phyloP scores from a whole-genome alignment of 371 early-diverging fungal species.

The Smittium culicis region DNA sequence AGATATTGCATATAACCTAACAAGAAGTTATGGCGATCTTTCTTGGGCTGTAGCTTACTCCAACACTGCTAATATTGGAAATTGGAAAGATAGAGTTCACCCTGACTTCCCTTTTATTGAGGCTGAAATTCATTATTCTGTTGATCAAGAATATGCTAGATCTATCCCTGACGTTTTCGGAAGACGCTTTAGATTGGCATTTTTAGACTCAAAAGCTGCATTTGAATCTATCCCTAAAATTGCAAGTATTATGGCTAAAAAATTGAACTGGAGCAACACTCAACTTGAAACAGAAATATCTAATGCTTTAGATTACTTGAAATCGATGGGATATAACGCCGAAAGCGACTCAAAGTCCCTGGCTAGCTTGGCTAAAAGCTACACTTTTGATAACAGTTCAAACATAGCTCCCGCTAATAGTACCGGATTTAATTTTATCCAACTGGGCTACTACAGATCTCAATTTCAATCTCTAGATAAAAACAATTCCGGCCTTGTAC shows the following conservation, averaged over 20 bases:
- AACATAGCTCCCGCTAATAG: background rate
- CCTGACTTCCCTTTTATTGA: constrained; percentile 84
- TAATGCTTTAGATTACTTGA: constrained; percentile 59
- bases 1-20: constrained; percentile 85
- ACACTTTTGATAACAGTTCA: background rate
- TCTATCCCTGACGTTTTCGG: constrained; percentile 90
- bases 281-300: constrained; percentile 53
- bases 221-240: constrained; percentile 71
- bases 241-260: constrained; percentile 82
- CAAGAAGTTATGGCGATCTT: constrained; percentile 87
- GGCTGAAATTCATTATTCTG: constrained; percentile 90
- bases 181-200: constrained; percentile 86
- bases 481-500: background rate
- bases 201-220: constrained; percentile 89
- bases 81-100: constrained; percentile 41
- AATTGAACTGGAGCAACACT: constrained; percentile 62
- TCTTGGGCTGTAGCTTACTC: constrained; percentile 67
- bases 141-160: constrained; percentile 85
- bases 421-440: background rate
- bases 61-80: background rate
- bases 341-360: constrained; percentile 13
- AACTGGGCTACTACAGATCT: background rate
- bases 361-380: background rate
- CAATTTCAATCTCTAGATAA: background rate
- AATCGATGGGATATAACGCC: constrained; percentile 70